Base-by-base conservation (phyloP, 1,139 yeast genomes). In the Blastobotrys serpentis region DNA sequence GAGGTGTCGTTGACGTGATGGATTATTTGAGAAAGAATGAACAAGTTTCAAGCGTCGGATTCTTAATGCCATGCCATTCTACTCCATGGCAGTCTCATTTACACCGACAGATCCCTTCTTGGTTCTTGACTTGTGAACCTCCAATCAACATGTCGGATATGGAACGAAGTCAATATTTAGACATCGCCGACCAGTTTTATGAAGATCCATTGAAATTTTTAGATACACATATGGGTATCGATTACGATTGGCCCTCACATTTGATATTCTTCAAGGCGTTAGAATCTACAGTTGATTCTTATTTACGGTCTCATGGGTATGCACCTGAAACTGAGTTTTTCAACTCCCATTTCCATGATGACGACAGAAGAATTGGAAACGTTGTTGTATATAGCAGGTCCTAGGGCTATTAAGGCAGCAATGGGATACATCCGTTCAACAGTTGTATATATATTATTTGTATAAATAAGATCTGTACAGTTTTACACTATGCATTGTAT, bases 21-120 rank as follows among this genome's bases (percentile, higher is more conserved):
- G 65, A 77, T 10, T 74, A 73, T 47, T 60, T 92, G 19, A 73
- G 81, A 45, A 52, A 64, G 6, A 69, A 75, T 17, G 67, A 74
- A 0, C 57, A 63, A 1, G 72, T 79, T 3, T 55, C 66, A 0
- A 75, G 85, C 2, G 70, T 89, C 38, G 95, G 96, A 0, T 84
- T 92, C 56, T 65, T 94, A 16, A 87, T 90, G 63, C 98, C 99
- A 0, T 94, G 98, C 60, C 98, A 94, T 65, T 90, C 98, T 0
- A 90, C 98, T 0, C 98, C 98, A 2, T 87, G 95, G 84, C 96
- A 88, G 61, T 79, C 95, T 32, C 82, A 85, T 60, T 67, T 94
- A 39, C 96, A 89, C 60, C 68, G 85, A 19, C 75, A 74, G 14
- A 65, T 79, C 2, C 66, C 69, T 6, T 67, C 79, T 2, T 86